Percentiles rank a stretch among this genome's conserved stretches.
phyloP scores from a whole-genome alignment of 306 rosid genomes.

The Rubus idaeus region DNA sequence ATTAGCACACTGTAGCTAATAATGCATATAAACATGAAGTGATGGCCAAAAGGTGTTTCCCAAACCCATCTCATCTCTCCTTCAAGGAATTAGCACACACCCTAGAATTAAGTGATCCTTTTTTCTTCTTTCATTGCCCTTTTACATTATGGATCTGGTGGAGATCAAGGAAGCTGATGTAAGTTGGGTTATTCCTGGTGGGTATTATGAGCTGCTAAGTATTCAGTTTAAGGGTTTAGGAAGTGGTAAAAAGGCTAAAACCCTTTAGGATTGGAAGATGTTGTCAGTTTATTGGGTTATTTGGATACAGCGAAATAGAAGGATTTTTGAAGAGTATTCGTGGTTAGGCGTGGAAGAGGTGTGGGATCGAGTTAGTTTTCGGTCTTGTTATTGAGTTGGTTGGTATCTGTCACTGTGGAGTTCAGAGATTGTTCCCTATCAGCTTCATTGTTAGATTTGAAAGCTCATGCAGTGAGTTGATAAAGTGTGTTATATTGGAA shows the following conservation, averaged over 20 bases:
- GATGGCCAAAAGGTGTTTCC: background rate
- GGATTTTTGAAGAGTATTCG: background rate
- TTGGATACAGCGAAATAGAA: background rate
- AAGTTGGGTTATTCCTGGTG: no score
- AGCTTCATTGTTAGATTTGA: background rate
- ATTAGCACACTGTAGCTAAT: background rate
- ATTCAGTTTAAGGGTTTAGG: background rate
- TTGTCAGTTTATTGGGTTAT: background rate
- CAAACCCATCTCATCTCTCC: background rate
- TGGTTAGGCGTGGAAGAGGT: background rate
- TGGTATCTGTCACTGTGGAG: background rate
- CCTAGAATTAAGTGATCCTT: background rate
- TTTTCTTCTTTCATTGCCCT: background rate
- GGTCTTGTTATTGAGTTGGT: background rate
- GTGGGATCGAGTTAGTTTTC: background rate
- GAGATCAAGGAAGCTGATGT: background rate
- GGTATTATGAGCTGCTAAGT: no score
- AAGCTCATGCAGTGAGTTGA: background rate
- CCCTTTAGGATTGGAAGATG: background rate
- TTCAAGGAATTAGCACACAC: background rate
- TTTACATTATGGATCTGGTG: background rate
- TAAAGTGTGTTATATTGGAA: background rate
- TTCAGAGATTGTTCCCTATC: background rate
- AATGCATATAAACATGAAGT: background rate
- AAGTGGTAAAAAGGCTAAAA: background rate